A percentile compares a stretch with the other conserved stretches of the same genome.
phyloP scores from a whole-genome alignment of 805 yeast genomes.

The Starmerella geochares region DNA sequence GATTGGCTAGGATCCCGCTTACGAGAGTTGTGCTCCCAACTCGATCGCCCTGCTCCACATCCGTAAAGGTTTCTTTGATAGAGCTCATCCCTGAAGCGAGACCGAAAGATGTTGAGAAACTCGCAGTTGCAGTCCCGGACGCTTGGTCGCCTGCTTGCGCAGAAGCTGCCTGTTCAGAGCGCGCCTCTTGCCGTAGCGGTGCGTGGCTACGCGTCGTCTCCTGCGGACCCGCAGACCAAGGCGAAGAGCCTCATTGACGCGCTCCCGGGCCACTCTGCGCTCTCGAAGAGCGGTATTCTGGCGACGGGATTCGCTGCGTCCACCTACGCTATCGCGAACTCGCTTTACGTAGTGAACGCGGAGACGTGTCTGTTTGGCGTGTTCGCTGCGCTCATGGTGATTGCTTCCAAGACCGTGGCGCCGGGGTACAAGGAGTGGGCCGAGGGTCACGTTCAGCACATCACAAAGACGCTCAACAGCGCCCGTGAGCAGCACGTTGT shows the following conservation, averaged over 20 bases:
- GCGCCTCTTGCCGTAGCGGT: constrained; percentile 13
- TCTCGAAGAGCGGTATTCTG: constrained; percentile 88
- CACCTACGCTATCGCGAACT: constrained; percentile 86
- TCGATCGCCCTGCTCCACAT: constrained; percentile 3
- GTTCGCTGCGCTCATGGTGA: constrained; percentile 63
- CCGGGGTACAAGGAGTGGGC: constrained; percentile 96
- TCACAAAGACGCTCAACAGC: constrained; percentile 68
- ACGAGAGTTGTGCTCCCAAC: not conserved
- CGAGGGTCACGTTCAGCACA: constrained; percentile 68
- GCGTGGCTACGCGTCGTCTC: constrained; percentile 31
- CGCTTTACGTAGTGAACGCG: constrained; percentile 84
- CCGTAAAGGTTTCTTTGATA: constrained; percentile 6
- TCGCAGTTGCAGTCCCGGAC: constrained; percentile 20
- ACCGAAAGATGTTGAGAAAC: constrained; percentile 15
- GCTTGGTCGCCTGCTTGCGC: constrained; percentile 15
- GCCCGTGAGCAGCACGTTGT: constrained; percentile 84
- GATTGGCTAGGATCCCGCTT: constrained; percentile 2
- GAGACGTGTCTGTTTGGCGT: constrained; percentile 79
- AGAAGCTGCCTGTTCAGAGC: constrained; percentile 7
- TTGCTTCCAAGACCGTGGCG: constrained; percentile 77
- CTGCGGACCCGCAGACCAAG: constrained; percentile 37
- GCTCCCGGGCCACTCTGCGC: constrained; percentile 77
- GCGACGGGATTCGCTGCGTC: constrained; percentile 95
- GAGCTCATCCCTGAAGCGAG: constrained; percentile 1
- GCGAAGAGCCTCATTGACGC: constrained; percentile 85